These are phyloP conservation scores for Kokia cookei DNA, from an alignment of 441 rosid genomes.

Conservation along the genomic window DNA sequence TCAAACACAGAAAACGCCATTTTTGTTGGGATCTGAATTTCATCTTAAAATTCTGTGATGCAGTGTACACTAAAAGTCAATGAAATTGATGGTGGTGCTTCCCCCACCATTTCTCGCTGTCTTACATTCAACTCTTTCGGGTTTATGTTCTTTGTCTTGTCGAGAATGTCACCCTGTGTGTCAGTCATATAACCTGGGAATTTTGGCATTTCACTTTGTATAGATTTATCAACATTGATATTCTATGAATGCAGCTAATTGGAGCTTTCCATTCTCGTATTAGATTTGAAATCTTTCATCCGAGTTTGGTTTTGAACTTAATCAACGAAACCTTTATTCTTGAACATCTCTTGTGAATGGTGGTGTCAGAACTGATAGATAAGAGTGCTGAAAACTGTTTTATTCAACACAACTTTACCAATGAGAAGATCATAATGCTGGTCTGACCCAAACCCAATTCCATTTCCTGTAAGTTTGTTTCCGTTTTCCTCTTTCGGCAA, in stretches of 20 bases:
- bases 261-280: background rate
- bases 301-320: background rate
- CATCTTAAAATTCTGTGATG: background rate
- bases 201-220: background rate
- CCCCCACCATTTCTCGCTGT: conserved; percentile 3
- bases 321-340: background rate
- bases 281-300: background rate
- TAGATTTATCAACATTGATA: background rate
- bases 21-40: background rate
- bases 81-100: conserved; percentile 5
- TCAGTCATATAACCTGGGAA: background rate
- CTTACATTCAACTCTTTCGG: background rate
- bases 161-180: background rate
- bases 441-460: too few relatives aligned
- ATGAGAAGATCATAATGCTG: too few relatives aligned
- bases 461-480: too few relatives aligned
- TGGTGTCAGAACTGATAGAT: background rate
- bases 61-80: background rate
- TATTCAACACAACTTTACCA: background rate
- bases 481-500: conserved; percentile 6
- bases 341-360: background rate
- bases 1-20: background rate
- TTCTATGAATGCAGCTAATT: background rate
- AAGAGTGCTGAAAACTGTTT: background rate
- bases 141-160: background rate